Evolutionary conservation across 2,329 filamentous ascomycete species (phyloP).

Genomic region (Colletotrichum navitas): DNA sequence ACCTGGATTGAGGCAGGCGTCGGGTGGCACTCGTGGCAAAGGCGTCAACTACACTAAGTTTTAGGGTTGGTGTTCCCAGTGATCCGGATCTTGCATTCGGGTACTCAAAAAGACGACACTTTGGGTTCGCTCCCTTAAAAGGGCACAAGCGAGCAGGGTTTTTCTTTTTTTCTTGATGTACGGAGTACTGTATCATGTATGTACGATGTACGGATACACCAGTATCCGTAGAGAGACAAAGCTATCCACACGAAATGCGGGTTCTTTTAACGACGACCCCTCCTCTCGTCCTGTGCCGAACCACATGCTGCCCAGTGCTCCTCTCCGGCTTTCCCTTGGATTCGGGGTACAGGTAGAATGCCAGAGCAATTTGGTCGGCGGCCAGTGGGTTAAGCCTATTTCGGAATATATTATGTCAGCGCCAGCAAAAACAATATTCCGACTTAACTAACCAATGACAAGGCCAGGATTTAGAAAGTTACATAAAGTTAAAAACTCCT

Average conservation of each 20-base stretch:
- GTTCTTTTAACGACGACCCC: background rate
- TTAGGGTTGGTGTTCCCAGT: constrained; percentile 31
- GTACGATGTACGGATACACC: too few relatives aligned
- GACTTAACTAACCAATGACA: too few relatives aligned
- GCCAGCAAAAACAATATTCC: too few relatives aligned
- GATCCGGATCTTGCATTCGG: constrained; percentile 25
- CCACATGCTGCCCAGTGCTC: constrained; percentile 22
- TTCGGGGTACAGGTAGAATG: too few relatives aligned
- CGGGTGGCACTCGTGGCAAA: background rate
- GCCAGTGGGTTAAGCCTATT: too few relatives aligned
- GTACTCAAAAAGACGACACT: background rate
- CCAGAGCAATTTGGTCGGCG: too few relatives aligned
- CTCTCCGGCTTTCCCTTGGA: background rate
- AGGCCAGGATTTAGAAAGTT: too few relatives aligned
- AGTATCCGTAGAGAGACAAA: background rate
- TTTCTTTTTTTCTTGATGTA: background rate
- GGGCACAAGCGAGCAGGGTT: constrained; percentile 5
- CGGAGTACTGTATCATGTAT: too few relatives aligned
- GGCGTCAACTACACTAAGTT: constrained; percentile 1
- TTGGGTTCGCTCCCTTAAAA: constrained; percentile 10
- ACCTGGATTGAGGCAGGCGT: background rate
- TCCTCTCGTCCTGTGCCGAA: background rate
- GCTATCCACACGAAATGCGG: background rate
- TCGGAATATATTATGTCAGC: too few relatives aligned
- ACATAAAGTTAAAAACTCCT: too few relatives aligned